phyloP scores from a whole-genome alignment of 345 rosid species.

The Euphorbia tirucalli region DNA sequence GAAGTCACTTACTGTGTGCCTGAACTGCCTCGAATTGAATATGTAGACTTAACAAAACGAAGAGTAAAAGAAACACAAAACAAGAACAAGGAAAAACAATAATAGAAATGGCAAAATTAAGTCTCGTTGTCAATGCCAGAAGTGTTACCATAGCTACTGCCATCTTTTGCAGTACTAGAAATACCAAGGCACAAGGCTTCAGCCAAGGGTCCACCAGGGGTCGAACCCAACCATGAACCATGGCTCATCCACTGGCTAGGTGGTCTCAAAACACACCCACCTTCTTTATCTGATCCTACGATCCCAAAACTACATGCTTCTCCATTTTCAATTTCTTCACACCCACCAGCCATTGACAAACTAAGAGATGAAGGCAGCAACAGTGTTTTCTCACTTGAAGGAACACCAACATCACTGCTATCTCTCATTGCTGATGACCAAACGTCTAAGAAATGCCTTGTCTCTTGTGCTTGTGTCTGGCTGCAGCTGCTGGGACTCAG shows the following conservation, averaged over 20 bases:
- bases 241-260: conserved; percentile 33
- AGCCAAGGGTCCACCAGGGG: conserved; percentile 57
- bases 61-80: too few species aligned
- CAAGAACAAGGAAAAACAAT: too few species aligned
- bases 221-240: conserved; percentile 41
- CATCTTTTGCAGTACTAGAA: conserved; percentile 22
- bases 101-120: neutral
- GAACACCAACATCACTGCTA: conserved; percentile 23
- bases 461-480: conserved; percentile 47
- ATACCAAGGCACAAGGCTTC: conserved; percentile 53
- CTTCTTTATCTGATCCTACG: too few species aligned
- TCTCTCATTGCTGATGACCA: conserved; percentile 37
- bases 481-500: conserved; percentile 30
- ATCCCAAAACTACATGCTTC: conserved; percentile 27
- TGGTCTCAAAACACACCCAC: conserved; percentile 22
- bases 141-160: conserved; percentile 25
- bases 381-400: conserved; percentile 31
- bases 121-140: conserved; percentile 2
- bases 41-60: too few species aligned
- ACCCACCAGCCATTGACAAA: conserved; percentile 59
- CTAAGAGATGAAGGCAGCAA: conserved; percentile 46
- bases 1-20: too few species aligned
- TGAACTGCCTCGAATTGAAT: too few species aligned
- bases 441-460: conserved; percentile 60
- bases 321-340: conserved; percentile 34